Base-by-base conservation (phyloP, 805 yeast species). In the Kuraishia floccosa region DNA sequence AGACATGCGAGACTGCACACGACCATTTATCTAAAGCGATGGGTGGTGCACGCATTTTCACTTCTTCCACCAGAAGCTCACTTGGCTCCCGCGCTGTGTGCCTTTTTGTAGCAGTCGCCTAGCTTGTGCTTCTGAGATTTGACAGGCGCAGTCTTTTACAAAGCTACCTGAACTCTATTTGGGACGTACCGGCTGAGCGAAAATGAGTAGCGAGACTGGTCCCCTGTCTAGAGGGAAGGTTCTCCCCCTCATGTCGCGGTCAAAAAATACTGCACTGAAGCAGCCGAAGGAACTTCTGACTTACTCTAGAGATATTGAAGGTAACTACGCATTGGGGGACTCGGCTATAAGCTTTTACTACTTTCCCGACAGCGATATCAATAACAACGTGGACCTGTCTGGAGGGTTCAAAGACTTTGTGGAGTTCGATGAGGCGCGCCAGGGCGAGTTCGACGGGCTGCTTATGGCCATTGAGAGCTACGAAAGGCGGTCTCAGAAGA, bases 281-380 rank as follows among this genome's bases (percentile, higher is more conserved):
- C 93, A 85, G 50, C 97, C 98, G 3, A 79, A 77, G 40, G 96
- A 91, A 52, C 41, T 89, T 3, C 62, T 70, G n/a, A 51, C 70
- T 4, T 89, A 62, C 48, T 73, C 89, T 2, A 58, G 85, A 34
- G 72, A 68, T 17, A 53, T 54, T n/a, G 68, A 74, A 4, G 76
- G 74, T 15, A 70, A 64, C 15, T 62, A 68, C 19, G 47, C 54
- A 4, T 53, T 70, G 7, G 76, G 74, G 40, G 71, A 71, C 32
- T 52, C 72, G 0, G 64, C 69, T 3, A 52, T 84, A 31, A 58
- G 66, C n/a, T 85, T 83, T 53, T 87, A 65, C 57, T 91, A 85
- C 50, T 61, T 89, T 19, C 93, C 95, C 11, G 86, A 83, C 47
- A 52, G 74, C 4, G 72, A 69, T 27, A 46, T 81, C n/a, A 72